phyloP scores from a whole-genome alignment of 768 basidiomycete genomes.

The Leccinum subtestaceum region DNA sequence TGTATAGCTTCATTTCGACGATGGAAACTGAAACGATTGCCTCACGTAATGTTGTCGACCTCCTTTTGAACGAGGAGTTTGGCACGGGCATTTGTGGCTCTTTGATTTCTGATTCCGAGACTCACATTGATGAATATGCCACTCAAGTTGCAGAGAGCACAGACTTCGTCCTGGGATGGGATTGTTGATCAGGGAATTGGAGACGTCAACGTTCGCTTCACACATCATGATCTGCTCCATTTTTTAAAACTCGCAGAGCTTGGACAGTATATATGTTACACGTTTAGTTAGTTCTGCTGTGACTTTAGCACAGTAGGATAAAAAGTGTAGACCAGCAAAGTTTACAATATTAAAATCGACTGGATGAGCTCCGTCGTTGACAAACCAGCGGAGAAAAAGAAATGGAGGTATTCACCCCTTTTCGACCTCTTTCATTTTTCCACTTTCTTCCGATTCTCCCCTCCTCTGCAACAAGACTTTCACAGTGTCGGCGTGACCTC shows the following conservation, averaged over 20 bases:
- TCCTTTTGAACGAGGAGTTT: conserved; percentile 73
- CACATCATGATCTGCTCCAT: neutral
- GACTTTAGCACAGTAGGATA: neutral
- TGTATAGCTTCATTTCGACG: conserved; percentile 70
- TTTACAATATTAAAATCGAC: neutral
- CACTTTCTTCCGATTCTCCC: neutral
- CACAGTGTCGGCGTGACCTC: neutral
- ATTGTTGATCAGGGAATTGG: conserved; percentile 46
- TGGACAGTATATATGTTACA: conserved; percentile 3
- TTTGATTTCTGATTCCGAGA: conserved; percentile 28
- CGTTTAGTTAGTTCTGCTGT: neutral
- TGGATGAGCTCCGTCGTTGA: neutral
- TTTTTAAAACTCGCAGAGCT: neutral
- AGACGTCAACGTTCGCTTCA: neutral
- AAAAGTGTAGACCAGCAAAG: neutral
- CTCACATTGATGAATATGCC: conserved; percentile 9
- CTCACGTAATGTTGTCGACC: conserved; percentile 78
- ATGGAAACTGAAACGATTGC: conserved; percentile 94
- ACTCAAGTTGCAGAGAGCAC: conserved; percentile 21
- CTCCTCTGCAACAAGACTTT: neutral
- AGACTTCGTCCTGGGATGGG: conserved; percentile 70
- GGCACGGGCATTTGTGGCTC: conserved; percentile 65
- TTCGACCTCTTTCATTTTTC: neutral
- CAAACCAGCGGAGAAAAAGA: neutral
- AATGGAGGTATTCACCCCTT: neutral